These are phyloP conservation scores for Vanderwaltozyma polyspora DNA, from an alignment of 805 yeast species.

Conservation along the genomic window DNA sequence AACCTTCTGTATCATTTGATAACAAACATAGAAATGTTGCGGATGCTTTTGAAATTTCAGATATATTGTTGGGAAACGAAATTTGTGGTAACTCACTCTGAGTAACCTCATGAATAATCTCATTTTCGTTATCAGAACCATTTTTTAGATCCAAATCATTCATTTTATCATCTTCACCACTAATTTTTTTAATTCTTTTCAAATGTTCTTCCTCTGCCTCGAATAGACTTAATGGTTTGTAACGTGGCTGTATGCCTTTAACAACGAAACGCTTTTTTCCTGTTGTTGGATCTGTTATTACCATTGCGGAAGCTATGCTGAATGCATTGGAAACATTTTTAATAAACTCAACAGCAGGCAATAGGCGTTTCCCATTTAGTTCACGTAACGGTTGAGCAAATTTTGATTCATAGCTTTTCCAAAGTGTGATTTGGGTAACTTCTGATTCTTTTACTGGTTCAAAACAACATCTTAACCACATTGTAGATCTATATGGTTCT, in stretches of 20 bases:
- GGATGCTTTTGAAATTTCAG: constrained; percentile 26
- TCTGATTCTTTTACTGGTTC: constrained; percentile 69
- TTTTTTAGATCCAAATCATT: not conserved
- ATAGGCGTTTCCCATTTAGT: constrained; percentile 42
- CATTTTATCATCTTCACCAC: not conserved
- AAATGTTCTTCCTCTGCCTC: constrained; percentile 29
- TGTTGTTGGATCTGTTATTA: constrained; percentile 51
- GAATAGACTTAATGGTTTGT: constrained; percentile 37
- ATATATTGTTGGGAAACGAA: constrained; percentile 19
- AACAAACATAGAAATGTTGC: constrained; percentile 24
- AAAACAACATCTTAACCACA: constrained; percentile 90
- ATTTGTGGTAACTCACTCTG: constrained; percentile 21
- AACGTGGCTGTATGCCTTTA: constrained; percentile 87
- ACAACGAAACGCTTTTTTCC: constrained; percentile 76
- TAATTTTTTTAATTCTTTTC: not conserved
- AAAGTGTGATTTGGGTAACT: constrained; percentile 87
- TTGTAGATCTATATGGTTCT: constrained; percentile 85
- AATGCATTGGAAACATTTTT: constrained; percentile 88
- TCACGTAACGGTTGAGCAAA: constrained; percentile 50
- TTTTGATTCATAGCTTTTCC: constrained; percentile 90
- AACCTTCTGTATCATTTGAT: constrained; percentile 23
- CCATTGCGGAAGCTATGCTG: constrained; percentile 86
- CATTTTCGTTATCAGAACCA: not conserved
- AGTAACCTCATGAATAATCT: constrained; percentile 5
- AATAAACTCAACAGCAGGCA: constrained; percentile 95